Conservation (phyloP, 805 yeast species). For the Yarrowia keelungensis region DNA sequence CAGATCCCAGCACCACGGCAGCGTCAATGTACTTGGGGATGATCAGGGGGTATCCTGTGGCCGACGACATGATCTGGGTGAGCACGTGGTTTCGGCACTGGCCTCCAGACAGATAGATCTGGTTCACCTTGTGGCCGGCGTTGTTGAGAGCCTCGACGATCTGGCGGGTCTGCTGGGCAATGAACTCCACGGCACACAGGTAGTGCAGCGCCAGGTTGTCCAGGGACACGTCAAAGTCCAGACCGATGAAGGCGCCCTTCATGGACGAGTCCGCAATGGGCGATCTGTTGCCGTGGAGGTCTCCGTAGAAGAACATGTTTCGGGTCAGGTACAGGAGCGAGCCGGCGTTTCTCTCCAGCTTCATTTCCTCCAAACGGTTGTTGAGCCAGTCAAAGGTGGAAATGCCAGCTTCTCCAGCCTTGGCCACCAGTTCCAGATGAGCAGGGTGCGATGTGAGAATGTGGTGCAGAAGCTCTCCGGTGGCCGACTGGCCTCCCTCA, state of each 20-base stretch:
- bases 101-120: constrained; percentile 93
- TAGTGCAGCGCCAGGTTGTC: constrained; percentile 86
- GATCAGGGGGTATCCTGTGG: constrained; percentile 88
- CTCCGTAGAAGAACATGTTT: constrained; percentile 92
- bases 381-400: constrained; percentile 87
- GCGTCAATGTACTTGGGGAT: constrained; percentile 96
- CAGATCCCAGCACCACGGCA: constrained; percentile 96
- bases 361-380: constrained; percentile 71
- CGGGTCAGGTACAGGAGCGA: constrained; percentile 82
- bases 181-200: constrained; percentile 94
- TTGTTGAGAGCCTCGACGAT: constrained; percentile 84
- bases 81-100: constrained; percentile 92
- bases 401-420: constrained; percentile 65
- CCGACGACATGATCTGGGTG: constrained; percentile 89
- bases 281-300: constrained; percentile 93
- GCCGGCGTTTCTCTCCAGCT: constrained; percentile 61
- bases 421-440: constrained; percentile 67
- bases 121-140: constrained; percentile 76
- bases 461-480: constrained; percentile 92
- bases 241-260: constrained; percentile 93
- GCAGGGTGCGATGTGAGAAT: constrained; percentile 91
- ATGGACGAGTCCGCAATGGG: constrained; percentile 96
- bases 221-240: constrained; percentile 85
- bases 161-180: constrained; percentile 96
- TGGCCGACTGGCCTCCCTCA: constrained; percentile 98